These are phyloP conservation scores for Strigomonas galati DNA, from an alignment of 208 protist species.

Conservation along the genomic window DNA sequence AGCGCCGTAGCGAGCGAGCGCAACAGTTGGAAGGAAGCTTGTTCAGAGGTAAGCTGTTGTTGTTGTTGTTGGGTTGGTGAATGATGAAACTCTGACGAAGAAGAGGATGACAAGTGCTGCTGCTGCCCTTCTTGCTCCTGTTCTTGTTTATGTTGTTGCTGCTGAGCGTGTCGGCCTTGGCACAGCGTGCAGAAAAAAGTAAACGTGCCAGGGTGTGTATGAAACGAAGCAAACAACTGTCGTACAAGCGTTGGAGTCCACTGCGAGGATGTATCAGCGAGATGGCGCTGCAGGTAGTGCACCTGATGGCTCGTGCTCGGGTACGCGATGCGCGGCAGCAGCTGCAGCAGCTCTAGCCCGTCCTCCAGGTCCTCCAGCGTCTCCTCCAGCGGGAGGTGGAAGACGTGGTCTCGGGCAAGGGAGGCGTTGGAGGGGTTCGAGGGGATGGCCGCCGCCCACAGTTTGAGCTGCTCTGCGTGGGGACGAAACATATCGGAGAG, in stretches of 20 bases:
- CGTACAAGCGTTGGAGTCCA: not conserved
- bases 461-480: slow-evolving; percentile 44
- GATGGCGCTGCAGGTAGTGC: not conserved
- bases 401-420: slow-evolving; percentile 1
- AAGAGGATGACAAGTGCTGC: not conserved
- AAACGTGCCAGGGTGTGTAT: too few relatives aligned
- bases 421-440: slow-evolving; percentile 23
- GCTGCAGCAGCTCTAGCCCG: slow-evolving; percentile 35
- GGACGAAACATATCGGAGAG: slow-evolving; percentile 27
- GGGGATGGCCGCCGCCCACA: slow-evolving; percentile 25
- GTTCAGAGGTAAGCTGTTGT: too few relatives aligned
- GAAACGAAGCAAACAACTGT: slow-evolving; percentile 1
- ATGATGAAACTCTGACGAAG: not conserved
- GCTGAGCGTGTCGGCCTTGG: too few relatives aligned
- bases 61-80: not conserved
- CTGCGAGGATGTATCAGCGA: not conserved
- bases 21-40: too few relatives aligned
- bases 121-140: not conserved
- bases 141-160: too few relatives aligned
- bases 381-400: not conserved
- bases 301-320: not conserved
- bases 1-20: not conserved
- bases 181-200: too few relatives aligned
- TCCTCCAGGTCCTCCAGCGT: slow-evolving; percentile 20
- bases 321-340: slow-evolving; percentile 1